phyloP scores from a whole-genome alignment of 495 filamentous ascomycete genomes.

The Talaromyces adpressus region DNA sequence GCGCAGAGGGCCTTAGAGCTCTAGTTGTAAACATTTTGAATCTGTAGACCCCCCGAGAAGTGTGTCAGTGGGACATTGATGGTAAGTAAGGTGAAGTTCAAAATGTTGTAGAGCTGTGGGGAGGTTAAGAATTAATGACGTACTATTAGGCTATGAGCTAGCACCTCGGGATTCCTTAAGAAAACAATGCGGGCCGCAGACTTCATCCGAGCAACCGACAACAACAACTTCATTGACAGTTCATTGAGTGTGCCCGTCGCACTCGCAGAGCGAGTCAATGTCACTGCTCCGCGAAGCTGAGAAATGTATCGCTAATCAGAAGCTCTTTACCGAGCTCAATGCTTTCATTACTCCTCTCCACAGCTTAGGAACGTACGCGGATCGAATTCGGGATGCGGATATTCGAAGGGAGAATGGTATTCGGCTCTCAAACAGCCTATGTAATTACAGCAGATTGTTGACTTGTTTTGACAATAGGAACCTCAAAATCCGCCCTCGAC shows the following conservation, averaged over 20 bases:
- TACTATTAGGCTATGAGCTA: background rate
- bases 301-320: constrained; percentile 41
- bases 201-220: background rate
- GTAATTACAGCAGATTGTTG: background rate
- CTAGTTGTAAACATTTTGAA: constrained; percentile 3
- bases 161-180: background rate
- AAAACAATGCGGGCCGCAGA: background rate
- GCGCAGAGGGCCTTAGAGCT: background rate
- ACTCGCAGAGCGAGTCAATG: constrained; percentile 25
- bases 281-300: constrained; percentile 44
- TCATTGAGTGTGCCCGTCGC: constrained; percentile 3
- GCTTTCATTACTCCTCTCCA: constrained; percentile 37
- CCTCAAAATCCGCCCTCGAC: constrained; percentile 28
- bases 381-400: constrained; percentile 33
- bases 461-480: constrained; percentile 16
- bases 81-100: background rate
- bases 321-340: constrained; percentile 30
- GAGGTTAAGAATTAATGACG: background rate
- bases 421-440: background rate
- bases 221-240: background rate
- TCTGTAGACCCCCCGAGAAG: background rate
- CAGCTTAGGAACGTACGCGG: constrained; percentile 25
- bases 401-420: constrained; percentile 30
- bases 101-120: background rate
- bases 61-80: background rate